Evolutionary conservation across 2,329 filamentous ascomycete genomes (phyloP).

Genomic region (Fusarium xyrophilum): DNA sequence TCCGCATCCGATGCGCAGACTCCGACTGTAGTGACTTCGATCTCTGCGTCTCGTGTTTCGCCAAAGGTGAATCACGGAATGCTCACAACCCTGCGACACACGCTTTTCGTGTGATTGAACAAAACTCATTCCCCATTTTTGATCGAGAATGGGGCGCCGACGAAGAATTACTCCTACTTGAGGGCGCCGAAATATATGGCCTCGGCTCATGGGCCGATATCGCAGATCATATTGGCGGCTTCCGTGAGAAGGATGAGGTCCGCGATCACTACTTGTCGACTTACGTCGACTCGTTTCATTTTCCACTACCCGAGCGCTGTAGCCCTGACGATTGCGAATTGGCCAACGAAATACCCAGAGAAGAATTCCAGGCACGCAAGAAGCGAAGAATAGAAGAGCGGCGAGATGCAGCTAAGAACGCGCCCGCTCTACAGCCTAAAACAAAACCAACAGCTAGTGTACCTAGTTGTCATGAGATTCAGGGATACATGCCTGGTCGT

Average conservation of each 20-base stretch:
- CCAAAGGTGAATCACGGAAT: constrained; percentile 78
- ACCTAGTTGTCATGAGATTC: constrained; percentile 95
- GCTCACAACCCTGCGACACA: constrained; percentile 88
- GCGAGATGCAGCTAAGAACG: constrained; percentile 84
- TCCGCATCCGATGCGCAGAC: constrained; percentile 92
- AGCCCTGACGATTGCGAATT: constrained; percentile 82
- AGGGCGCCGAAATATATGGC: constrained; percentile 95
- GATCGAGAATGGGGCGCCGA: constrained; percentile 95
- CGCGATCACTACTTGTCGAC: constrained; percentile 90
- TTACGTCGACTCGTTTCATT: constrained; percentile 82
- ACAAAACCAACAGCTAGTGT: constrained; percentile 96
- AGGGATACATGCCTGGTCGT: constrained; percentile 97
- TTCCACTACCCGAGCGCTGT: constrained; percentile 86
- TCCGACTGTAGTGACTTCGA: constrained; percentile 90
- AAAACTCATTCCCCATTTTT: constrained; percentile 98
- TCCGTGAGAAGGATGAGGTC: constrained; percentile 92
- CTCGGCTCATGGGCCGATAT: constrained; percentile 98
- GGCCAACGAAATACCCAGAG: constrained; percentile 80
- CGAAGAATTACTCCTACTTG: constrained; percentile 90
- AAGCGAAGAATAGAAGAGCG: constrained; percentile 92
- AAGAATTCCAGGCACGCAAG: constrained; percentile 92
- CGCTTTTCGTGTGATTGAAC: constrained; percentile 92
- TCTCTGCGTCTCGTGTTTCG: constrained; percentile 94
- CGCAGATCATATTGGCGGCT: constrained; percentile 96
- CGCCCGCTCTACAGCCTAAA: constrained; percentile 83